Conservation (phyloP, 1,139 yeast genomes). For the Pichia sp. region DNA sequence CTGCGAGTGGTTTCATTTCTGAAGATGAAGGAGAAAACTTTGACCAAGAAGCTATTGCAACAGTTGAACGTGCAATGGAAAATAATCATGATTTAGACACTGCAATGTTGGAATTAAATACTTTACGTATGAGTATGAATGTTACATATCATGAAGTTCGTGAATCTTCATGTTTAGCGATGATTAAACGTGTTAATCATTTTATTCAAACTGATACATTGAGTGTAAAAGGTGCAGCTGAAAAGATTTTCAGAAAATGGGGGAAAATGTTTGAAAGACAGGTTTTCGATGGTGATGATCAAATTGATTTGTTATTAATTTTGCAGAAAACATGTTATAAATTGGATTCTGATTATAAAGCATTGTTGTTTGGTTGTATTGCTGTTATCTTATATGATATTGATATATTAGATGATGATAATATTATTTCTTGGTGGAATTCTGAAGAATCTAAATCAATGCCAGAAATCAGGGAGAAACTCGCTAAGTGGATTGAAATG, state of each 20-base stretch:
- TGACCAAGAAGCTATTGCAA: constrained; percentile 83
- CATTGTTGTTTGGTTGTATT: constrained; percentile 53
- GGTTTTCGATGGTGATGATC: constrained; percentile 74
- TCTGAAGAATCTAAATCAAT: constrained; percentile 40
- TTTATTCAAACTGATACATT: constrained; percentile 72
- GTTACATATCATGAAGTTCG: constrained; percentile 92
- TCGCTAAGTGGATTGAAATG: constrained; percentile 81
- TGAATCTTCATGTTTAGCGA: constrained; percentile 68
- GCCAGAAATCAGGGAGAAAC: constrained; percentile 46
- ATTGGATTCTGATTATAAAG: constrained; percentile 36
- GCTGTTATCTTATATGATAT: constrained; percentile 67
- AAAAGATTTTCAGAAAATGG: constrained; percentile 75
- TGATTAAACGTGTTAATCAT: constrained; percentile 61
- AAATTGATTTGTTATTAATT: constrained; percentile 61
- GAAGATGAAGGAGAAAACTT: constrained; percentile 72
- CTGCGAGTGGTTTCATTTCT: constrained; percentile 33
- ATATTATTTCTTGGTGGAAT: constrained; percentile 79
- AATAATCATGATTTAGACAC: constrained; percentile 91
- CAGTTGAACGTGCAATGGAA: constrained; percentile 85
- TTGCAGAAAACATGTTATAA: constrained; percentile 45
- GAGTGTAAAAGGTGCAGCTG: constrained; percentile 67
- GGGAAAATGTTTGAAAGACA: constrained; percentile 72
- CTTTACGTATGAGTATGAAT: constrained; percentile 95
- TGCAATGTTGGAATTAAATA: constrained; percentile 84
- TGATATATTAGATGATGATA: constrained; percentile 78